These are phyloP conservation scores for Lentinula detonsa DNA, from an alignment of 768 basidiomycete genomes.

Conservation along the genomic window DNA sequence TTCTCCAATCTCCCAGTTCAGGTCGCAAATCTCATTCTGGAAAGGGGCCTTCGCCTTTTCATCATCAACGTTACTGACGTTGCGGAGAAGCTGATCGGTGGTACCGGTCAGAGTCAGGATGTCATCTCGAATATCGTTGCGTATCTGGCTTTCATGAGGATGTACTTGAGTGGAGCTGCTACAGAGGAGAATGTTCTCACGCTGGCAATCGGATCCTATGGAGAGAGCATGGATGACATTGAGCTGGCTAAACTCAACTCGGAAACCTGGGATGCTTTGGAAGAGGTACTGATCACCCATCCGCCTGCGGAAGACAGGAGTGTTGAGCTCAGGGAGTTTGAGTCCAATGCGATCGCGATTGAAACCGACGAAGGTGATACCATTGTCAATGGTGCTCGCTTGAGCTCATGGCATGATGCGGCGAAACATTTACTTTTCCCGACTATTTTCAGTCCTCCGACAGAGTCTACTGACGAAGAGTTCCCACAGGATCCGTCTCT, in stretches of 20 bases:
- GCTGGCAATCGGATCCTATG: slow-evolving; percentile 41
- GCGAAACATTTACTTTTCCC: slow-evolving; percentile 90
- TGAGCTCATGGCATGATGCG: slow-evolving; percentile 77
- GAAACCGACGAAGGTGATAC: slow-evolving; percentile 52
- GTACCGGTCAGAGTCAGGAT: slow-evolving; percentile 27
- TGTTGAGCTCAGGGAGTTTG: slow-evolving; percentile 47
- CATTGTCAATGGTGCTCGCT: slow-evolving; percentile 52
- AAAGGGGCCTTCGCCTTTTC: slow-evolving; percentile 53
- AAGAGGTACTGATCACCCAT: slow-evolving; percentile 39
- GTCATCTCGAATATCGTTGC: slow-evolving; percentile 52
- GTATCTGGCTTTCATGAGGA: slow-evolving; percentile 76
- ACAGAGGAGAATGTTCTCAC: slow-evolving; percentile 46
- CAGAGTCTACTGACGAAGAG: slow-evolving; percentile 30
- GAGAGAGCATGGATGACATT: slow-evolving; percentile 40
- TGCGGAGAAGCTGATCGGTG: slow-evolving; percentile 34
- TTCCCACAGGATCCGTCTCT: slow-evolving; percentile 61
- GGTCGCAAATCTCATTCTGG: slow-evolving; percentile 37
- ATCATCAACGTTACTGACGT: slow-evolving; percentile 52
- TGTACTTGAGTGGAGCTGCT: slow-evolving; percentile 71
- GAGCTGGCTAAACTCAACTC: slow-evolving; percentile 48
- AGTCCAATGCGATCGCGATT: slow-evolving; percentile 70
- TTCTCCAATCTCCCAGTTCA: slow-evolving; percentile 55
- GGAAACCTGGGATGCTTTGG: slow-evolving; percentile 61
- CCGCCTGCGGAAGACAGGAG: slow-evolving; percentile 14
- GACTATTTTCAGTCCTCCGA: slow-evolving; percentile 59